A percentile compares a stretch with the other conserved stretches of the same genome.
Conservation (phyloP, 495 filamentous ascomycete species). For the Beverwykella pulmonaria region DNA sequence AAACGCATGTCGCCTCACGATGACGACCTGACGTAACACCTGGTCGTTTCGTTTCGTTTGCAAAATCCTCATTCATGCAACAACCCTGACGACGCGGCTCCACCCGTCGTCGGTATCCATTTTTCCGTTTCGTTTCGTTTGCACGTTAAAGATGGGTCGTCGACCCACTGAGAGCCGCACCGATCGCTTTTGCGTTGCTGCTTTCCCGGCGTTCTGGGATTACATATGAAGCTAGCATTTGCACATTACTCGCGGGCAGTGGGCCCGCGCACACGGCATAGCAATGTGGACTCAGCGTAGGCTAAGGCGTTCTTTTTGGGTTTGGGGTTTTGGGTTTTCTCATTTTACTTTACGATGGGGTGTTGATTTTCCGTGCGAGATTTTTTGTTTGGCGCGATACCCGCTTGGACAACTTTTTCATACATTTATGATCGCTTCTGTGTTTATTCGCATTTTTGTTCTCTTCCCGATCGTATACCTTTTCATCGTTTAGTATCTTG, state of each 20-base stretch:
- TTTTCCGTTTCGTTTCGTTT: not conserved
- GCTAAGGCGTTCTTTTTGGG: too few species aligned
- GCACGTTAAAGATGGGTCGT: not conserved
- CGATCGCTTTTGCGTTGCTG: not conserved
- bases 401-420: conserved; percentile 5
- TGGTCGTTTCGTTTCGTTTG: conserved; percentile 10
- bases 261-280: too few species aligned
- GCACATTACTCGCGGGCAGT: too few species aligned
- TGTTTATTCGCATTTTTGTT: not conserved
- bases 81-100: not conserved
- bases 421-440: not conserved
- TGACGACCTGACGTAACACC: not conserved
- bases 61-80: conserved; percentile 3
- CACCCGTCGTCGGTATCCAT: not conserved
- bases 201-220: not conserved
- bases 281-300: too few species aligned
- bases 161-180: not conserved
- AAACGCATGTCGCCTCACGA: not conserved
- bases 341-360: not conserved
- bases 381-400: conserved; percentile 5
- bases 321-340: too few species aligned
- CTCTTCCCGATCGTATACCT: not conserved
- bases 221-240: not conserved
- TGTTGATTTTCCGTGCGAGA: not conserved
- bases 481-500: not conserved